A percentile compares a stretch with the other conserved stretches of the same genome.
Conservation (phyloP, 768 basidiomycete genomes). For the Tulasnella sp. region DNA sequence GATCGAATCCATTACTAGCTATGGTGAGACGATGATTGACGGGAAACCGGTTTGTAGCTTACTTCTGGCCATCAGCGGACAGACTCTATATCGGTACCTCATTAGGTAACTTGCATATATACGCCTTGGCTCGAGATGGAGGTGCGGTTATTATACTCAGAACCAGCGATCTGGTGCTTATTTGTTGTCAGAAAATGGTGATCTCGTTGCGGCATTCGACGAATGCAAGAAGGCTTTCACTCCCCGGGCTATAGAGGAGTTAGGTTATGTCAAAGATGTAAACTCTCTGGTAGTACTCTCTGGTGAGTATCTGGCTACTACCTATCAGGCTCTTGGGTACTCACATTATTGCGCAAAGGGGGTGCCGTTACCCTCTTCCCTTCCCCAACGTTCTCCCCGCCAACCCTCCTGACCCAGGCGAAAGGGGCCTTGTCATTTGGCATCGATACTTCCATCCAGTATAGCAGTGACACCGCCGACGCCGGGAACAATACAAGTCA, state of each 20-base stretch:
- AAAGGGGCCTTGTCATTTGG: conserved; percentile 78
- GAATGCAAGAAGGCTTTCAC: conserved; percentile 57
- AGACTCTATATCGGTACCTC: conserved; percentile 52
- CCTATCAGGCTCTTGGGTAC: not conserved
- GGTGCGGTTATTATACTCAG: conserved; percentile 26
- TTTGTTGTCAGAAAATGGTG: conserved; percentile 23
- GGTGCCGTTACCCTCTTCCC: conserved; percentile 60
- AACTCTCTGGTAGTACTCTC: conserved; percentile 75
- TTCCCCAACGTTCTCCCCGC: conserved; percentile 55
- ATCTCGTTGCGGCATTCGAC: conserved; percentile 33
- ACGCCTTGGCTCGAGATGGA: conserved; percentile 32
- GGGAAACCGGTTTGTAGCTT: not conserved
- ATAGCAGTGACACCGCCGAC: conserved; percentile 23
- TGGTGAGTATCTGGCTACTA: conserved; percentile 37
- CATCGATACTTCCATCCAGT: conserved; percentile 48
- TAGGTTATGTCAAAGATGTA: conserved; percentile 75
- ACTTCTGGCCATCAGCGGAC: conserved; percentile 31
- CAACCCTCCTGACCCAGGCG: conserved; percentile 60
- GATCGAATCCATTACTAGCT: conserved; percentile 25
- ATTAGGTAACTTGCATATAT: conserved; percentile 43
- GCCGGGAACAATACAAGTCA: conserved; percentile 23
- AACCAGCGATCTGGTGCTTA: not conserved
- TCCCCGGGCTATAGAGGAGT: conserved; percentile 68
- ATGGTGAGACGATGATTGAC: conserved; percentile 7
- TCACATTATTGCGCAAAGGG: conserved; percentile 36